Evolutionary conservation across 139 green algal genomes (phyloP).

Genomic region (Parachlorella kessleri): DNA sequence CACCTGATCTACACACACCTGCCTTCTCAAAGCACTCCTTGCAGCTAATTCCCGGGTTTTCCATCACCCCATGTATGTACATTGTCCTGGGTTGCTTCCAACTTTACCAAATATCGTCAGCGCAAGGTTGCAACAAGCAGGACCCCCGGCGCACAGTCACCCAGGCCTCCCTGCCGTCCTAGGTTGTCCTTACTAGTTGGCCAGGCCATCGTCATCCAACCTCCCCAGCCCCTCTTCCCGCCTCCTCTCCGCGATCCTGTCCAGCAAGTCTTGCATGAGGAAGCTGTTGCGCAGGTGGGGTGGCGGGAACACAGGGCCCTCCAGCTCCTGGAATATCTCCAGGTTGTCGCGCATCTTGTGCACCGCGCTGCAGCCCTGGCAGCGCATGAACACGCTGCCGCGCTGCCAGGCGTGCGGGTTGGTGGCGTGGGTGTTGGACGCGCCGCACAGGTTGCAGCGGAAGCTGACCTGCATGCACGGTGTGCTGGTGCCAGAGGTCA

Average conservation of each 20-base stretch:
- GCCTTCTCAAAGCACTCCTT: too few relatives aligned
- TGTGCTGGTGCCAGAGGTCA: too few relatives aligned
- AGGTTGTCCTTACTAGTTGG: too few relatives aligned
- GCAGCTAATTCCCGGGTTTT: too few relatives aligned
- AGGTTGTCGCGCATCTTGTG: conserved; percentile 47
- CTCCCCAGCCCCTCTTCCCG: background rate
- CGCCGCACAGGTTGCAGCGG: conserved; percentile 65
- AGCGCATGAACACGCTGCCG: conserved; percentile 68
- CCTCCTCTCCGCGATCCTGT: conserved; percentile 3
- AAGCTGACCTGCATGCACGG: conserved; percentile 54
- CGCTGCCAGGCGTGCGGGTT: conserved; percentile 66
- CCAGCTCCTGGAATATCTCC: conserved; percentile 43
- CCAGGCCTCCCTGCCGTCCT: too few relatives aligned
- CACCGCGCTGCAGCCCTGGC: conserved; percentile 41
- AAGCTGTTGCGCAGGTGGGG: conserved; percentile 28
- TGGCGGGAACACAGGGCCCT: conserved; percentile 42
- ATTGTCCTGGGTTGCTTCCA: too few relatives aligned
- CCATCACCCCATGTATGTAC: too few relatives aligned
- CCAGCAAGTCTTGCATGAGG: conserved; percentile 27
- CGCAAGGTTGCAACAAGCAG: too few relatives aligned
- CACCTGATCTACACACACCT: too few relatives aligned
- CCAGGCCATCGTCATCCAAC: too few relatives aligned
- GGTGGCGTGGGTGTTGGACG: conserved; percentile 44
- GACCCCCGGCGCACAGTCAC: too few relatives aligned
- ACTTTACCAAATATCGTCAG: too few relatives aligned